These are phyloP conservation scores for Lactifluus volemus DNA, from an alignment of 768 basidiomycete species.

Conservation along the genomic window DNA sequence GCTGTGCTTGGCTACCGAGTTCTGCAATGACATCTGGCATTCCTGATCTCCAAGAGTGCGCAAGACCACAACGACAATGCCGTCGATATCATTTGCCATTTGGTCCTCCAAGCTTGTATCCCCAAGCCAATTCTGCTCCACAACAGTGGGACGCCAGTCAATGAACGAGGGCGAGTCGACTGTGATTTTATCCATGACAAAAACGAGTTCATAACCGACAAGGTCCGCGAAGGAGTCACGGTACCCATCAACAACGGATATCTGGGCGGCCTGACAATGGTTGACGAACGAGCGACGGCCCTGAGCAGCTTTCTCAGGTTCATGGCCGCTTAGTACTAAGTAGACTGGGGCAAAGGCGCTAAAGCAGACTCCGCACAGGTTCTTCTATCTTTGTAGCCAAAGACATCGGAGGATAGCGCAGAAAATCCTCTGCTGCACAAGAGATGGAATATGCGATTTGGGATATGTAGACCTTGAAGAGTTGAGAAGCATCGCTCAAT, in stretches of 20 bases:
- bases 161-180: neutral
- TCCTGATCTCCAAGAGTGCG: slow-evolving; percentile 63
- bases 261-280: slow-evolving; percentile 56
- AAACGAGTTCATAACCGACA: slow-evolving; percentile 51
- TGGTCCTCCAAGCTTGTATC: slow-evolving; percentile 28
- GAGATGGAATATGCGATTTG: slow-evolving; percentile 67
- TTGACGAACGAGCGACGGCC: slow-evolving; percentile 43
- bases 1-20: slow-evolving; percentile 34
- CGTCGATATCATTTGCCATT: slow-evolving; percentile 41
- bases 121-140: slow-evolving; percentile 30
- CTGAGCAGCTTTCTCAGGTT: slow-evolving; percentile 24
- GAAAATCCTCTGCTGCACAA: slow-evolving; percentile 39
- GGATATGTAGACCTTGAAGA: slow-evolving; percentile 73
- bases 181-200: slow-evolving; percentile 32
- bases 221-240: slow-evolving; percentile 60
- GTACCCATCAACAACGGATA: slow-evolving; percentile 41
- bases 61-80: slow-evolving; percentile 50
- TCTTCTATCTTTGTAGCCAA: slow-evolving; percentile 65
- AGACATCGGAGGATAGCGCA: slow-evolving; percentile 56
- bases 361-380: slow-evolving; percentile 65
- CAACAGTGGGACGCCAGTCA: slow-evolving; percentile 1
- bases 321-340: slow-evolving; percentile 37
- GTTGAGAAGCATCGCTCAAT: slow-evolving; percentile 43
- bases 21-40: slow-evolving; percentile 43
- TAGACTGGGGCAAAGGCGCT: slow-evolving; percentile 57